Conservation (phyloP, 164 flowering plant species). For the Vitis amurensis region DNA sequence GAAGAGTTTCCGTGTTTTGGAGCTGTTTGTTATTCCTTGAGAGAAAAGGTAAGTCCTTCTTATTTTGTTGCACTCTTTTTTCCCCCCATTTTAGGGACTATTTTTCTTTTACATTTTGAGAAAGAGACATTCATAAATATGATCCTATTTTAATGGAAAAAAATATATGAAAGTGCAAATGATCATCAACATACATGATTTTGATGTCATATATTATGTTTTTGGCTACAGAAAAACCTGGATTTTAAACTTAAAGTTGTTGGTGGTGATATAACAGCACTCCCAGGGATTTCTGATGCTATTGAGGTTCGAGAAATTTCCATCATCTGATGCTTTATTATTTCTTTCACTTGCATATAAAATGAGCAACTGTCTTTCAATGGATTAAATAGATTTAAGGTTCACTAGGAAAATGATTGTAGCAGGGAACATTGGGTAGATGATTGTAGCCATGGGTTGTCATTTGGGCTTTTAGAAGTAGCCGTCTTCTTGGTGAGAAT, state of each 20-base stretch:
- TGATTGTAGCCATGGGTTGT: not conserved
- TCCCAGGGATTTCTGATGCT: constrained; percentile 86
- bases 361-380: not conserved
- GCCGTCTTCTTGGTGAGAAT: not conserved
- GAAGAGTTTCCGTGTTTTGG: constrained; percentile 93
- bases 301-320: constrained; percentile 61
- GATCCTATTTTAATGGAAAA: not conserved
- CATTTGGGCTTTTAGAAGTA: not conserved
- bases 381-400: no score
- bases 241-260: constrained; percentile 84
- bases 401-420: no score
- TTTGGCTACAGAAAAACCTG: constrained; percentile 70
- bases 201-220: not conserved
- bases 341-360: no score
- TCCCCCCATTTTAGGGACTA: not conserved
- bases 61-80: not conserved
- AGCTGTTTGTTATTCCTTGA: constrained; percentile 84
- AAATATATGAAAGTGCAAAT: no score
- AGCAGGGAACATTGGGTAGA: no score
- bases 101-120: not conserved
- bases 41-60: constrained; percentile 63
- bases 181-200: not conserved
- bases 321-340: not conserved
- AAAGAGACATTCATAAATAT: not conserved
- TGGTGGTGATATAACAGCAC: constrained; percentile 84